Evolutionary conservation across 1,139 yeast species (phyloP).

Genomic region (Saccharomyces hybrid): DNA sequence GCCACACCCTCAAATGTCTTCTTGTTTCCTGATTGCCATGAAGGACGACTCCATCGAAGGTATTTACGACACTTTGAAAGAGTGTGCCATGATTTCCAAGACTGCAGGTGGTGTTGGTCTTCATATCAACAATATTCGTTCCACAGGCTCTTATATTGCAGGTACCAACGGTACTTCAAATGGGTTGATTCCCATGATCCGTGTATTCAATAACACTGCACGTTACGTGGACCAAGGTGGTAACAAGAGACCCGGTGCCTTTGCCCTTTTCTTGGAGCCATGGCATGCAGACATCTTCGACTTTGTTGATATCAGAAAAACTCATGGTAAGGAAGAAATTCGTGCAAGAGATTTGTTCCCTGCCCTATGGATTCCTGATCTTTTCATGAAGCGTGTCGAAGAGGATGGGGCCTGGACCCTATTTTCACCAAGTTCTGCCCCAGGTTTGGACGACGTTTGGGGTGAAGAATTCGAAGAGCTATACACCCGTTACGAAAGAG

Average conservation of each 20-base stretch:
- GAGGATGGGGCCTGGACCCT: conserved; percentile 73
- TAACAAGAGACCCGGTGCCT: conserved; percentile 92
- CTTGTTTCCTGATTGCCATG: conserved; percentile 85
- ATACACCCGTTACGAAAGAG: conserved; percentile 63
- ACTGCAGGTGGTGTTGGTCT: conserved; percentile 90
- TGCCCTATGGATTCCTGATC: conserved; percentile 88
- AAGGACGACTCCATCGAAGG: conserved; percentile 88
- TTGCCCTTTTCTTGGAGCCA: conserved; percentile 82
- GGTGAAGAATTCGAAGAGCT: conserved; percentile 74
- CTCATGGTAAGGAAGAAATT: conserved; percentile 86
- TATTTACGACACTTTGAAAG: conserved; percentile 76
- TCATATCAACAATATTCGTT: conserved; percentile 75
- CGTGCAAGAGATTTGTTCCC: conserved; percentile 86
- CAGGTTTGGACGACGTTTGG: conserved; percentile 69
- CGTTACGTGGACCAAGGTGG: conserved; percentile 94
- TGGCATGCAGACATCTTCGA: conserved; percentile 89
- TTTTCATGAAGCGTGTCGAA: conserved; percentile 85
- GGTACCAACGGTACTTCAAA: conserved; percentile 87
- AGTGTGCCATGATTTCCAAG: conserved; percentile 80
- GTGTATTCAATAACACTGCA: conserved; percentile 87
- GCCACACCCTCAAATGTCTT: conserved; percentile 78
- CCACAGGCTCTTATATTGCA: conserved; percentile 80
- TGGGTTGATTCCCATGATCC: conserved; percentile 83
- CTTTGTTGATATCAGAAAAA: conserved; percentile 75
- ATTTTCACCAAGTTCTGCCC: conserved; percentile 84